These are phyloP conservation scores for Trypanosoma brucei DNA, from an alignment of 208 protist genomes.

Conservation along the genomic window DNA sequence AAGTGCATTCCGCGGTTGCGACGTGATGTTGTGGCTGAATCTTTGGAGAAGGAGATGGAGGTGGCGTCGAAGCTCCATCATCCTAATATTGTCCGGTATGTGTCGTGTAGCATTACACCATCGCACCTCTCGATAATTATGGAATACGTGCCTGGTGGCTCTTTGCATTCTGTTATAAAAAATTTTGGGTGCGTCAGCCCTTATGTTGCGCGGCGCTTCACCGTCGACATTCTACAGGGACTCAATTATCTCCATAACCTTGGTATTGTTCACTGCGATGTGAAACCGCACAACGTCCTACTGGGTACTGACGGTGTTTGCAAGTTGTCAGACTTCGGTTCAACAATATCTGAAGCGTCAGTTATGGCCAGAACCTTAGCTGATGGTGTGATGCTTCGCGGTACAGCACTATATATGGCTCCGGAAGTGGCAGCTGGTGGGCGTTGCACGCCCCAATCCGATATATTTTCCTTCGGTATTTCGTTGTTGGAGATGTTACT, in stretches of 20 bases:
- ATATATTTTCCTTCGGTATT: slow-evolving; percentile 81
- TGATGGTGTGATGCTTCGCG: slow-evolving; percentile 55
- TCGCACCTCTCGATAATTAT: slow-evolving; percentile 76
- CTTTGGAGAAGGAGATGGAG: slow-evolving; percentile 59
- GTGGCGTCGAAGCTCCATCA: slow-evolving; percentile 56
- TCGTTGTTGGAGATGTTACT: slow-evolving; percentile 77
- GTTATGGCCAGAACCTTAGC: slow-evolving; percentile 18
- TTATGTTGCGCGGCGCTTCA: slow-evolving; percentile 61
- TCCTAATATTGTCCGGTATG: slow-evolving; percentile 78
- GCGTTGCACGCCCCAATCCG: slow-evolving; percentile 49
- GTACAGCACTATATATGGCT: slow-evolving; percentile 80
- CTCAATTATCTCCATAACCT: slow-evolving; percentile 73
- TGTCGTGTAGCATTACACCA: slow-evolving; percentile 54
- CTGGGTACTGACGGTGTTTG: slow-evolving; percentile 72
- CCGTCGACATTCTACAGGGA: slow-evolving; percentile 68
- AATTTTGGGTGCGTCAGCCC: slow-evolving; percentile 60
- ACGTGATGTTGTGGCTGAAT: slow-evolving; percentile 56
- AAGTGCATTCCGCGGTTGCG: slow-evolving; percentile 67
- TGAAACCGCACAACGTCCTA: slow-evolving; percentile 88
- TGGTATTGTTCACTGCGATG: slow-evolving; percentile 75
- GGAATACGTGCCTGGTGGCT: slow-evolving; percentile 82
- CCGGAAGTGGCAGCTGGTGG: slow-evolving; percentile 68
- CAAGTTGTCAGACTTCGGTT: slow-evolving; percentile 87
- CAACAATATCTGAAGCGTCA: slow-evolving; percentile 42
- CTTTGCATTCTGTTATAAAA: slow-evolving; percentile 62